Conservation (phyloP, 2,329 filamentous ascomycete genomes). For the Aspergillus tubingensis region DNA sequence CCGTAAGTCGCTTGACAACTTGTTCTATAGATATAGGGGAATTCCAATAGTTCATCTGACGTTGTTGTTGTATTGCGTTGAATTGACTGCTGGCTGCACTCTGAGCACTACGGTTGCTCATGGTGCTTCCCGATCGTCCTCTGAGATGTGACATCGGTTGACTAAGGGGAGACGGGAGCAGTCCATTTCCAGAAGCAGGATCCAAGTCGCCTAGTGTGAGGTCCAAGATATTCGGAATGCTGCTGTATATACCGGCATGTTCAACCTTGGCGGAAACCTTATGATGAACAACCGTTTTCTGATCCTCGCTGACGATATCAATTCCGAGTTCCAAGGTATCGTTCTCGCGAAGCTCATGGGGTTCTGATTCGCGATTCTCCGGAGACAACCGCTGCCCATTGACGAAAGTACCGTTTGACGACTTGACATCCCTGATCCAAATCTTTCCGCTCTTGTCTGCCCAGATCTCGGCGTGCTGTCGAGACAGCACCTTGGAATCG, state of each 20-base stretch:
- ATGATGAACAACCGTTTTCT: constrained; percentile 97
- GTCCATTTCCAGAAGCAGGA: constrained; percentile 68
- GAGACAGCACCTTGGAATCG: constrained; percentile 94
- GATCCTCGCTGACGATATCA: constrained; percentile 97
- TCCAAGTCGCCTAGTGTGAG: constrained; percentile 93
- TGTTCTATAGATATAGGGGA: constrained; percentile 91
- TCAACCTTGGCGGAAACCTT: constrained; percentile 97
- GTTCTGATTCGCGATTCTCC: constrained; percentile 94
- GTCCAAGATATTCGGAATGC: constrained; percentile 74
- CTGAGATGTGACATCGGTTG: constrained; percentile 67
- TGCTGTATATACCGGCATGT: constrained; percentile 79
- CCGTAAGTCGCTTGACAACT: constrained; percentile 83
- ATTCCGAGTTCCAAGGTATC: constrained; percentile 95
- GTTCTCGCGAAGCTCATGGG: constrained; percentile 85
- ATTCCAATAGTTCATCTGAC: constrained; percentile 79
- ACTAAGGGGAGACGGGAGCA: constrained; percentile 69
- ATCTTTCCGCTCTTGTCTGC: constrained; percentile 83
- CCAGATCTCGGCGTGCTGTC: constrained; percentile 96
- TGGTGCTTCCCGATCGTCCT: constrained; percentile 68
- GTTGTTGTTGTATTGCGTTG: constrained; percentile 66
- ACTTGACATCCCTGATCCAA: constrained; percentile 96
- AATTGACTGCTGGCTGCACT: constrained; percentile 59
- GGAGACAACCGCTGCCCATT: constrained; percentile 87
- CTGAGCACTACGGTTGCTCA: constrained; percentile 59
- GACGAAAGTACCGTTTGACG: constrained; percentile 97